Percentiles rank a stretch among this genome's conserved stretches.
These are phyloP conservation scores for Arxiozyma bovina DNA, from an alignment of 1,139 yeast genomes.

Conservation along the genomic window DNA sequence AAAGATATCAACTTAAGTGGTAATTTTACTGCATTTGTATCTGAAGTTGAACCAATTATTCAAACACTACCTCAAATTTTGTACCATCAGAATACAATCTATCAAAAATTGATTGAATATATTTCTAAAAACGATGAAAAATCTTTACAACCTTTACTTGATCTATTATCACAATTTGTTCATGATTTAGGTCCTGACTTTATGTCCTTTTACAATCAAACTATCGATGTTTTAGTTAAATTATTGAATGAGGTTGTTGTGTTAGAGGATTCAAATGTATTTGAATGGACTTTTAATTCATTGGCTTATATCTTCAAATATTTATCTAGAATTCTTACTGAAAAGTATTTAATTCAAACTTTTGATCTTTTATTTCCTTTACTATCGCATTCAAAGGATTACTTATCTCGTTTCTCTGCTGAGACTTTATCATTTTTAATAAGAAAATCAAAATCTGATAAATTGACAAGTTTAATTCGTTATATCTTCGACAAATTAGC, in stretches of 20 bases:
- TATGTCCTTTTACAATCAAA: constrained; percentile 51
- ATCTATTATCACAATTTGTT: constrained; percentile 72
- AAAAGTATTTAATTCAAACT: constrained; percentile 55
- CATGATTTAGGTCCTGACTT: constrained; percentile 94
- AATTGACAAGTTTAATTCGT: constrained; percentile 41
- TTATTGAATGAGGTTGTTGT: constrained; percentile 42
- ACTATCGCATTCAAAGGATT: constrained; percentile 48
- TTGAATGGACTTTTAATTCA: constrained; percentile 80
- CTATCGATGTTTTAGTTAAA: constrained; percentile 45
- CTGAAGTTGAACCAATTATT: constrained; percentile 44
- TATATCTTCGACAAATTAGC: constrained; percentile 41
- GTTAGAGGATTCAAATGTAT: constrained; percentile 43
- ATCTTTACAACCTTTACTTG: constrained; percentile 75
- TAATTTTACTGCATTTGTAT: constrained; percentile 56
- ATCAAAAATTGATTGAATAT: constrained; percentile 42
- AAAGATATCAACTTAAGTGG: constrained; percentile 74
- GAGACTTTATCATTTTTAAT: constrained; percentile 82
- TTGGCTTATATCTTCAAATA: constrained; percentile 87
- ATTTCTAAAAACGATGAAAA: constrained; percentile 52
- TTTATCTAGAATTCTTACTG: constrained; percentile 52
- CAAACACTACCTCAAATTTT: constrained; percentile 76
- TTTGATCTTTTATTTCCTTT: constrained; percentile 58
- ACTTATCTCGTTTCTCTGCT: constrained; percentile 75
- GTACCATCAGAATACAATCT: constrained; percentile 59
- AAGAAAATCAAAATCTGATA: constrained; percentile 52